phyloP scores from a whole-genome alignment of 208 protist genomes.

The Trypanosoma conorhini region DNA sequence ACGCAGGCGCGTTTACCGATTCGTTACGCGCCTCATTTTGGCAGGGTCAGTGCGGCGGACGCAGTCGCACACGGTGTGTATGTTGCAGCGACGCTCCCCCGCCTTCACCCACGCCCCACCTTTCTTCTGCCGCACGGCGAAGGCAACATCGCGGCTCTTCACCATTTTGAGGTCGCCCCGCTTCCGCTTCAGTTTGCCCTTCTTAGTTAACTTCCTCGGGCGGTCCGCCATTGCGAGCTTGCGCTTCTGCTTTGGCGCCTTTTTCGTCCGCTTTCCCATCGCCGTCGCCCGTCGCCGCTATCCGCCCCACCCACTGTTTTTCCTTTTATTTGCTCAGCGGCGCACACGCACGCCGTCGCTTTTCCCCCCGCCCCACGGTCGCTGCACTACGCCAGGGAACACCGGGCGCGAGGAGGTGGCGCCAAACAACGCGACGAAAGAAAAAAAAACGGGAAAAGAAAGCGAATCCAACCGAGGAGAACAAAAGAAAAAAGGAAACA shows the following conservation, averaged over 20 bases:
- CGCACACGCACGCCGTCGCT: background rate
- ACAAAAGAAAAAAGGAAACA: conserved; percentile 11
- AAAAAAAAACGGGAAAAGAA: too few relatives aligned
- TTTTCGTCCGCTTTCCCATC: conserved; percentile 87
- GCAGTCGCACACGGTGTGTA: conserved; percentile 91
- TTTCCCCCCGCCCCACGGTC: background rate
- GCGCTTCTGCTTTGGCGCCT: conserved; percentile 82
- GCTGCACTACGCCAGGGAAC: background rate
- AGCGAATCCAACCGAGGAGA: background rate
- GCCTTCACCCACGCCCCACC: conserved; percentile 77
- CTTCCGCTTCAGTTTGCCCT: conserved; percentile 86
- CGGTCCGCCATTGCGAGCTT: conserved; percentile 79
- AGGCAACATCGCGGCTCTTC: conserved; percentile 77
- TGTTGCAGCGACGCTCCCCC: conserved; percentile 88
- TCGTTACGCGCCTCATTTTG: conserved; percentile 77
- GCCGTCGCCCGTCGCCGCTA: background rate
- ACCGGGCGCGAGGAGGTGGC: background rate
- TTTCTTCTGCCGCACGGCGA: conserved; percentile 86
- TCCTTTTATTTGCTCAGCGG: background rate
- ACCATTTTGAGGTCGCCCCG: conserved; percentile 81
- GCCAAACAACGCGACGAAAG: background rate
- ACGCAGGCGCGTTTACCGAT: conserved; percentile 48
- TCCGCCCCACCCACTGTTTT: background rate
- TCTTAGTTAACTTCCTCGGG: conserved; percentile 75
- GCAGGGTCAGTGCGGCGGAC: conserved; percentile 84